Conservation (phyloP, 371 early-diverging fungal species). For the Apophysomyces elegans region DNA sequence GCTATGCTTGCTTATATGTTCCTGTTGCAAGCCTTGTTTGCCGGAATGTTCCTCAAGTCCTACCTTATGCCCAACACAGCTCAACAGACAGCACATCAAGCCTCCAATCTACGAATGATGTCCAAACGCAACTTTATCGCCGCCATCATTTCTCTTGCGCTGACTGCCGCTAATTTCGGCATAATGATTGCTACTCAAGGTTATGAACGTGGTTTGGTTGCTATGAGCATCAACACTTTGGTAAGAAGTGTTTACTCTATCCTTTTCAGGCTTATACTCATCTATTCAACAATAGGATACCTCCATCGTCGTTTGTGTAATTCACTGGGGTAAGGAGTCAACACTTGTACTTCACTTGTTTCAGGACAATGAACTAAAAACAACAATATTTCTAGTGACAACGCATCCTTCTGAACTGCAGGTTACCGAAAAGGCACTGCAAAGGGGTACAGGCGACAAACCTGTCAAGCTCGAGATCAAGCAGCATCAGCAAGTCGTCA, state of each 20-base stretch:
- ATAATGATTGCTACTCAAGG: conserved; percentile 42
- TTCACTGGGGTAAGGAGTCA: conserved; percentile 45
- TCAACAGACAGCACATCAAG: conserved; percentile 38
- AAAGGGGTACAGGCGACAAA: conserved; percentile 42
- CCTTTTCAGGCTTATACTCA: not conserved
- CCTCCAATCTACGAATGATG: conserved; percentile 48
- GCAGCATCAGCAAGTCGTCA: conserved; percentile 54
- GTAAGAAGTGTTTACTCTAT: conserved; percentile 20
- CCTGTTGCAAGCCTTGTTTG: conserved; percentile 39
- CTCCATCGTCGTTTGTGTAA: conserved; percentile 32
- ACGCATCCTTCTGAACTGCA: conserved; percentile 44
- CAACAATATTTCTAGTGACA: conserved; percentile 26
- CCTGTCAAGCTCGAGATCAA: conserved; percentile 49
- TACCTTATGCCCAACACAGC: conserved; percentile 41
- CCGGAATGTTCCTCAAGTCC: conserved; percentile 48
- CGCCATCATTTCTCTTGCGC: conserved; percentile 33
- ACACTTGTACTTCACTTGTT: not conserved
- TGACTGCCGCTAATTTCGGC: conserved; percentile 43
- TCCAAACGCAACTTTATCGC: conserved; percentile 53
- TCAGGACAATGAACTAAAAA: not conserved
- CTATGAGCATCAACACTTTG: conserved; percentile 34
- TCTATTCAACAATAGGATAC: conserved; percentile 23
- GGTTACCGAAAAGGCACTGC: conserved; percentile 35
- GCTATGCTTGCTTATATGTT: conserved; percentile 54
- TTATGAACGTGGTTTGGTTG: conserved; percentile 43